These are phyloP conservation scores for Myochromella boudieri DNA, from an alignment of 768 basidiomycete species.

Conservation along the genomic window DNA sequence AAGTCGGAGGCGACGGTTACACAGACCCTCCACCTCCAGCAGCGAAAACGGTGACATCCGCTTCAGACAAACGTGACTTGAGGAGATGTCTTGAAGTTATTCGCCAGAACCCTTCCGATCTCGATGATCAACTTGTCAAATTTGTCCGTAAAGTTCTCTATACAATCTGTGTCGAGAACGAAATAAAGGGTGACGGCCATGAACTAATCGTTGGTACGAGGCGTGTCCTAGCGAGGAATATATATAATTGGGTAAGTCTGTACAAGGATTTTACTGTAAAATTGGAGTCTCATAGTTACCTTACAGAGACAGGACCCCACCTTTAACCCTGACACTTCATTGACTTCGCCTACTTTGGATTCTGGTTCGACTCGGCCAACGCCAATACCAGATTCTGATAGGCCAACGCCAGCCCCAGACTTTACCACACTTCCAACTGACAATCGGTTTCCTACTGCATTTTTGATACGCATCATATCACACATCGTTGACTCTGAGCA, in stretches of 20 bases:
- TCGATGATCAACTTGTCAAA: constrained; percentile 13
- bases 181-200: constrained; percentile 11
- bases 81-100: background rate
- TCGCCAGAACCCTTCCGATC: background rate
- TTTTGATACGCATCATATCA: background rate
- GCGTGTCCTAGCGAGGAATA: constrained; percentile 22
- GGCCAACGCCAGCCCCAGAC: too few species aligned
- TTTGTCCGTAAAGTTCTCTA: constrained; percentile 19
- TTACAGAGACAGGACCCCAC: too few species aligned
- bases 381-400: too few species aligned
- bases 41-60: background rate
- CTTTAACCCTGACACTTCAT: too few species aligned
- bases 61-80: background rate
- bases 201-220: constrained; percentile 19
- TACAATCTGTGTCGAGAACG: constrained; percentile 21
- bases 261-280: background rate
- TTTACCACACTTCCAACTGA: too few species aligned
- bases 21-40: background rate
- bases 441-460: too few species aligned
- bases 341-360: too few species aligned
- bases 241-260: constrained; percentile 21
- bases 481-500: background rate
- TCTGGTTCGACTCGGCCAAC: too few species aligned
- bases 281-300: too few species aligned
- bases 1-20: constrained; percentile 11